Conservation (phyloP, 2,329 filamentous ascomycete genomes). For the Calonectria honghensis region DNA sequence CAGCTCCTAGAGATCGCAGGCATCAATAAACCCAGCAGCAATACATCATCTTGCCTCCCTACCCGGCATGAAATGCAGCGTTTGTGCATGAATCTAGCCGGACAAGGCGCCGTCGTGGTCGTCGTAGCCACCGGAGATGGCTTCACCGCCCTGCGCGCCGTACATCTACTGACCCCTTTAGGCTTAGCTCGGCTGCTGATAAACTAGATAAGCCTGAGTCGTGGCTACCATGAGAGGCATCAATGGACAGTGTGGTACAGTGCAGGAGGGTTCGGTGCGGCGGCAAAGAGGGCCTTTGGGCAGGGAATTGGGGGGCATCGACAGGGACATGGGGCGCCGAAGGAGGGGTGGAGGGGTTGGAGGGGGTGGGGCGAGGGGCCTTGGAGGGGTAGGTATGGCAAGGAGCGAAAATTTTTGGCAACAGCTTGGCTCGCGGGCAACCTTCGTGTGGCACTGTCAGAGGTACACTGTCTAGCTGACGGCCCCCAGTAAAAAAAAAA, state of each 20-base stretch:
- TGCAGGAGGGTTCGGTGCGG: constrained; percentile 30
- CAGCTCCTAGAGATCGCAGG: constrained; percentile 8
- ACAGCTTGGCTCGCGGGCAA: constrained; percentile 38
- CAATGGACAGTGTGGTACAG: constrained; percentile 33
- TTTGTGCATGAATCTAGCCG: constrained; percentile 51
- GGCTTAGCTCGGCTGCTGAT: constrained; percentile 52
- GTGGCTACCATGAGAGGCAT: constrained; percentile 39
- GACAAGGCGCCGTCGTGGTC: constrained; percentile 37
- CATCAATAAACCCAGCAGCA: constrained; percentile 24
- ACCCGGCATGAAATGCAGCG: constrained; percentile 43
- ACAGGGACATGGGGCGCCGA: constrained; percentile 38
- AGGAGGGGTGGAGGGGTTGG: constrained; percentile 55
- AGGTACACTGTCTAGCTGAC: constrained; percentile 36
- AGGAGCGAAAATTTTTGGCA: constrained; percentile 51
- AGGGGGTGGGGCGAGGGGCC: constrained; percentile 37
- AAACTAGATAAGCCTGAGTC: constrained; percentile 60
- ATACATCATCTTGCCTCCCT: constrained; percentile 40
- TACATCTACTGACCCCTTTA: constrained; percentile 36
- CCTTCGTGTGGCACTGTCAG: constrained; percentile 32
- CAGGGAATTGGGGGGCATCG: constrained; percentile 22
- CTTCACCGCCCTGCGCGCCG: constrained; percentile 54
- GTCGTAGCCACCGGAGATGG: constrained; percentile 20
- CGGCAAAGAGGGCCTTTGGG: constrained; percentile 27
- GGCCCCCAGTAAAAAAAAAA: constrained; percentile 51
- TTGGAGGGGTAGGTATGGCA: constrained; percentile 46